Evolutionary conservation across 2,329 filamentous ascomycete genomes (phyloP).

Genomic region (Ascochyta lentis): DNA sequence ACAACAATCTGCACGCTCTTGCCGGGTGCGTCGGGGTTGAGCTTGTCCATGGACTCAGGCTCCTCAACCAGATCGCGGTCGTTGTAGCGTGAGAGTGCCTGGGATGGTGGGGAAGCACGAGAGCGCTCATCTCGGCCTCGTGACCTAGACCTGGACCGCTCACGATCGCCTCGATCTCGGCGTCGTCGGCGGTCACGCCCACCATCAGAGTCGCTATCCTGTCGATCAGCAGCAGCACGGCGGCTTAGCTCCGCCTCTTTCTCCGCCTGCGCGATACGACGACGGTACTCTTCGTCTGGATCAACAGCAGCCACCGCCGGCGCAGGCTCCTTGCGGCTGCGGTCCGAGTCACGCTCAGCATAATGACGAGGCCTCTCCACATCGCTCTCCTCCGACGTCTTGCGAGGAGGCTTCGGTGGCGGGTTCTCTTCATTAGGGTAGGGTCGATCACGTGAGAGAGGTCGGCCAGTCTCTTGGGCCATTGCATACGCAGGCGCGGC

Average conservation of each 20-base stretch:
- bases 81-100: conserved; percentile 34
- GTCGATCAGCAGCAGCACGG: conserved; percentile 34
- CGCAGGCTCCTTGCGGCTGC: conserved; percentile 37
- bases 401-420: conserved; percentile 32
- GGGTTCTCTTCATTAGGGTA: conserved; percentile 43
- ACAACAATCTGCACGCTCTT: conserved; percentile 67
- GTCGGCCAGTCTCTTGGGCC: conserved; percentile 22
- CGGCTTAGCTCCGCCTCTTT: conserved; percentile 53
- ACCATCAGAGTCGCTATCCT: conserved; percentile 42
- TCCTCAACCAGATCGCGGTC: conserved; percentile 45
- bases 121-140: conserved; percentile 37
- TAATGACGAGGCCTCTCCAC: conserved; percentile 48
- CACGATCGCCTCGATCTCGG: conserved; percentile 38
- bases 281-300: conserved; percentile 59
- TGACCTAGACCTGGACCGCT: conserved; percentile 26
- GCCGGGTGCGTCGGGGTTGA: conserved; percentile 27
- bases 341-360: conserved; percentile 44
- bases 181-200: conserved; percentile 45
- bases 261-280: conserved; percentile 55
- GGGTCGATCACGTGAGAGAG: conserved; percentile 39
- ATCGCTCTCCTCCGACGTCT: conserved; percentile 43
- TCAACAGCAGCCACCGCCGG: conserved; percentile 47
- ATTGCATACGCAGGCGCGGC: conserved; percentile 20
- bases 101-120: conserved; percentile 31
- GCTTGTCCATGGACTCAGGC: conserved; percentile 38